Evolutionary conservation across 2,329 filamentous ascomycete genomes (phyloP).

Genomic region (Scytalidium lignicola): DNA sequence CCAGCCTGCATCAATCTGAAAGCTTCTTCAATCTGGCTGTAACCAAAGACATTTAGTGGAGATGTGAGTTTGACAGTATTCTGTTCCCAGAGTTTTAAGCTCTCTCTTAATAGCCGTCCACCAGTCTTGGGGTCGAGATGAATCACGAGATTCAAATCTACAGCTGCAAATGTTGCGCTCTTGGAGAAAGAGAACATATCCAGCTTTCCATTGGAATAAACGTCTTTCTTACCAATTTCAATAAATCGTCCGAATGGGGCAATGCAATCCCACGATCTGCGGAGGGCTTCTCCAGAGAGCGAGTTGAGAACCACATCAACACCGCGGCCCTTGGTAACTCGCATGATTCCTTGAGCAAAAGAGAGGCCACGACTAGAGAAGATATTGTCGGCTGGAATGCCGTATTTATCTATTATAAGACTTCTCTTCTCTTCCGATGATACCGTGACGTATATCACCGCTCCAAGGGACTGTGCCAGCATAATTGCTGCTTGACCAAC

Average conservation of each 20-base stretch:
- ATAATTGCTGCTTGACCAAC: constrained; percentile 18
- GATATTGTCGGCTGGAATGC: constrained; percentile 27
- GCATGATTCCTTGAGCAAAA: constrained; percentile 23
- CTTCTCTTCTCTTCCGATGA: constrained; percentile 30
- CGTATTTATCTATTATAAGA: constrained; percentile 28
- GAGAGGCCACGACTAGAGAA: constrained; percentile 11
- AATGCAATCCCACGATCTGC: constrained; percentile 27
- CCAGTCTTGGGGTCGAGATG: background rate
- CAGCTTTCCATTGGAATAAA: background rate
- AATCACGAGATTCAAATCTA: background rate
- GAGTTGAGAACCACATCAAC: constrained; percentile 25
- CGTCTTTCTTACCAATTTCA: constrained; percentile 20
- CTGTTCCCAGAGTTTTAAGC: background rate
- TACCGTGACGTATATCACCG: constrained; percentile 38
- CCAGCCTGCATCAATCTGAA: constrained; percentile 32
- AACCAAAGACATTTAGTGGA: constrained; percentile 25
- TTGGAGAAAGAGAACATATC: background rate
- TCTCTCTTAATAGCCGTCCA: constrained; percentile 13
- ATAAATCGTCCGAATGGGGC: constrained; percentile 32
- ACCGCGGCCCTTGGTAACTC: constrained; percentile 13
- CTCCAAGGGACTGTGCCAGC: constrained; percentile 25
- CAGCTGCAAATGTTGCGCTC: background rate
- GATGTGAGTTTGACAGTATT: constrained; percentile 13
- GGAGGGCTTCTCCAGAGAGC: constrained; percentile 16
- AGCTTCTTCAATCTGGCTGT: constrained; percentile 24